A percentile compares a stretch with the other conserved stretches of the same genome.
phyloP scores from a whole-genome alignment of 2,329 filamentous ascomycete species.

The Phaeomoniella chlamydospora region DNA sequence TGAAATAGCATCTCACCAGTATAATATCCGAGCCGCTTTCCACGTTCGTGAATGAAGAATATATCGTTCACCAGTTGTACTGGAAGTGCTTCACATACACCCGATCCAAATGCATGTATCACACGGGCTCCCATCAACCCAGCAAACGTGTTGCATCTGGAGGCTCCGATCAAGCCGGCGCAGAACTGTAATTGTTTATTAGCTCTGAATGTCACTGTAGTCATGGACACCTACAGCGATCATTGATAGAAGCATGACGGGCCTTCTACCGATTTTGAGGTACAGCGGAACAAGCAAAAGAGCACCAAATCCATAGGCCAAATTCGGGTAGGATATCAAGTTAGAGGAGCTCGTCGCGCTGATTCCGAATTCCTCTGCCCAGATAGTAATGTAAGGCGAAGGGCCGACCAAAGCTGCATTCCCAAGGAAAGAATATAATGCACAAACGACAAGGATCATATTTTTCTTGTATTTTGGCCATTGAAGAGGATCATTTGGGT shows the following conservation, averaged over 20 bases:
- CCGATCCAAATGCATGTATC: constrained; percentile 26
- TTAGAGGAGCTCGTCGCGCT: constrained; percentile 36
- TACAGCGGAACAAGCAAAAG: constrained; percentile 44
- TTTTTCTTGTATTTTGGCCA: constrained; percentile 43
- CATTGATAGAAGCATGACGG: constrained; percentile 27
- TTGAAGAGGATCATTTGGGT: constrained; percentile 46
- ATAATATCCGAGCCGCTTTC: constrained; percentile 42
- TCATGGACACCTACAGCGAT: constrained; percentile 14
- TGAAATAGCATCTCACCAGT: constrained; percentile 23
- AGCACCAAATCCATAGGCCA: constrained; percentile 42
- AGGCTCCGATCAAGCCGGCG: constrained; percentile 26
- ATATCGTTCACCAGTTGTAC: constrained; percentile 34
- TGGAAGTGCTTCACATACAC: constrained; percentile 30
- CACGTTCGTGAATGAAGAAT: constrained; percentile 31
- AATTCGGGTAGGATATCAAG: constrained; percentile 45
- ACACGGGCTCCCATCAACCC: constrained; percentile 27
- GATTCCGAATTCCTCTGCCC: constrained; percentile 36
- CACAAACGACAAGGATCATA: constrained; percentile 38
- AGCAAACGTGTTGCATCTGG: constrained; percentile 22
- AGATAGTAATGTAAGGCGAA: constrained; percentile 43
- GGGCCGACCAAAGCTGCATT: constrained; percentile 43
- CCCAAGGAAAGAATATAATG: constrained; percentile 43
- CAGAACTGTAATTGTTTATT: constrained; percentile 18
- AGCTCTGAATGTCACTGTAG: constrained; percentile 1
- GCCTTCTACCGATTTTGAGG: constrained; percentile 33